Evolutionary conservation across 345 rosid species (phyloP).

Genomic region (Hibiscus syriacus): DNA sequence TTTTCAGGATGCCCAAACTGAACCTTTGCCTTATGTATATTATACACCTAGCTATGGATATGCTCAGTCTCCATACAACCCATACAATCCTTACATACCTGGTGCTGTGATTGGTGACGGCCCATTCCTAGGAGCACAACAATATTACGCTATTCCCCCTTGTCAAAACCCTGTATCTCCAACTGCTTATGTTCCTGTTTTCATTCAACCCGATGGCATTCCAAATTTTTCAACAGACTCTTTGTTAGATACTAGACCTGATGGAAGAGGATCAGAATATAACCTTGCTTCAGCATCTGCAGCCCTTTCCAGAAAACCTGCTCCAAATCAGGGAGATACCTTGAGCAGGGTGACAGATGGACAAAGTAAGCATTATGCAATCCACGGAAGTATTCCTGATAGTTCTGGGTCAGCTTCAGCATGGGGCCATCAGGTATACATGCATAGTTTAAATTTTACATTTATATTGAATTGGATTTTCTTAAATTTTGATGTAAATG

Average conservation of each 20-base stretch:
- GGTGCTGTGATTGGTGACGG: constrained; percentile 71
- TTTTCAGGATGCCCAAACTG: constrained; percentile 77
- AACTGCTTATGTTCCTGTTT: constrained; percentile 49
- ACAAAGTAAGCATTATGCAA: constrained; percentile 32
- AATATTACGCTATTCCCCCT: constrained; percentile 51
- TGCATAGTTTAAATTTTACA: neutral
- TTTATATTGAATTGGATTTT: neutral
- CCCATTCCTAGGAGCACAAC: constrained; percentile 59
- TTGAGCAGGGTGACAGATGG: constrained; percentile 43
- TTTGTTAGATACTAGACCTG: constrained; percentile 36
- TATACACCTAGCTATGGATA: constrained; percentile 76
- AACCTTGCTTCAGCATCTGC: constrained; percentile 42
- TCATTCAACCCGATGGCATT: constrained; percentile 43
- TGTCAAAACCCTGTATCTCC: constrained; percentile 56
- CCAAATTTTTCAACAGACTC: constrained; percentile 36
- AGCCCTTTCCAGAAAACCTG: constrained; percentile 33
- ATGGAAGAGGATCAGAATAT: constrained; percentile 40
- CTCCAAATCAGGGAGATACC: constrained; percentile 36
- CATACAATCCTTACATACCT: constrained; percentile 86
- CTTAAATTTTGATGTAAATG: neutral
- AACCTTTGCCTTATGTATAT: constrained; percentile 72
- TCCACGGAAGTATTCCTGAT: constrained; percentile 34
- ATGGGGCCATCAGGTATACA: constrained; percentile 40
- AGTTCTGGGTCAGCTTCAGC: constrained; percentile 29
- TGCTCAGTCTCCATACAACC: constrained; percentile 86